Evolutionary conservation across 257 asterid species (phyloP), one percentile per base, ranked within the genome.

Genomic region (Capsicum rhomboideum): DNA sequence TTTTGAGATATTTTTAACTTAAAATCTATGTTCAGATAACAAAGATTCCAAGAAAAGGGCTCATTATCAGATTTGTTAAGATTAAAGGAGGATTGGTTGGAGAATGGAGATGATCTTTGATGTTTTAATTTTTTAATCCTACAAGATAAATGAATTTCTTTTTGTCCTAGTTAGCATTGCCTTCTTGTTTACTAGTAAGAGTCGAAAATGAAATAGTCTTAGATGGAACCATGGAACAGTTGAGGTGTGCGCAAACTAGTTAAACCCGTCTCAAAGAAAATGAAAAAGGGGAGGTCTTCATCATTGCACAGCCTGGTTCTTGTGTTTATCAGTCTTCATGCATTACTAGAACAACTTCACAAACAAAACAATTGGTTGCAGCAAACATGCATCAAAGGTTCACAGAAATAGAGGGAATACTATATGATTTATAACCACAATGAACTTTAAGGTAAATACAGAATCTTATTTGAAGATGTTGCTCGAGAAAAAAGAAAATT

Each of bases 401-500:
- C 26, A 4, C 26, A 16, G 37, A 74, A 46, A 44, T 42, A 4
- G 11, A 49, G 42, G 12, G 7, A 28, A 50, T 75, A 50, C 82
- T 77, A n/a, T n/a, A 75, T 46, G 40, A 67, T 67, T 66, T 74
- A 49, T 66, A 54, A 58, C 53, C 31, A 72, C 55, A 82, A 56
- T 56, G 63, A 40, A 16, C 7, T 29, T 52, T 52, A 56, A 83
- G 80, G 79, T 63, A 83, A 86, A 78, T 53, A 78, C 44, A 46
- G 59, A 42, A 86, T 75, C 69, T 89, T 82, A 89, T 89, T 87
- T 78, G 53, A 80, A 84, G 78, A 83, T 49, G 66, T 78, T 81
- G 79, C 77, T 46, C 78, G 69, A 34, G 26, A 72, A 68, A 79
- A 50, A 66, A 85, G 78, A 55, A 85, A 83, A 84, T 82, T 68